Evolutionary conservation across 2,329 filamentous ascomycete species (phyloP).

Genomic region (Aspergillus ruber): DNA sequence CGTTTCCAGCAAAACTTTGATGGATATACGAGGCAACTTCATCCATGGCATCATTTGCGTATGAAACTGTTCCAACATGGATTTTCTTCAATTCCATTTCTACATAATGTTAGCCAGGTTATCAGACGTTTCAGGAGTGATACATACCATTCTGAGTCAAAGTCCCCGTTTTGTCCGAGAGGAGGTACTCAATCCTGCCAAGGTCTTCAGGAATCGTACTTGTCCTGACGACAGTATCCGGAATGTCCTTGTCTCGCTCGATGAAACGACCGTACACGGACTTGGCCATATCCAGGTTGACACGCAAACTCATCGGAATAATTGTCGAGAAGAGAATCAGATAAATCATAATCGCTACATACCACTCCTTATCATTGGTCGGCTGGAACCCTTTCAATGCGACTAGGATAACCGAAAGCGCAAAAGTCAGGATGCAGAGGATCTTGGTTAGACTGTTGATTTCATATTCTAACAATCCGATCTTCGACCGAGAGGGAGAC

Average conservation of each 20-base stretch:
- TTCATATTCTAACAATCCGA: constrained; percentile 85
- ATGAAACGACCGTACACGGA: constrained; percentile 95
- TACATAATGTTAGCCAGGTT: constrained; percentile 24
- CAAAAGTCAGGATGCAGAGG: constrained; percentile 78
- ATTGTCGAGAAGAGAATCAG: constrained; percentile 98
- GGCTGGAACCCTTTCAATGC: constrained; percentile 72
- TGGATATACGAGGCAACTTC: constrained; percentile 82
- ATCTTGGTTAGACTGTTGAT: constrained; percentile 98
- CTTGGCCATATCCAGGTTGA: constrained; percentile 96
- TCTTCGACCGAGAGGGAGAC: constrained; percentile 85
- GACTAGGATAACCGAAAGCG: constrained; percentile 80
- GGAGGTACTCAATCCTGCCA: constrained; percentile 87
- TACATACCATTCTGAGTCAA: constrained; percentile 73
- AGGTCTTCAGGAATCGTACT: constrained; percentile 97
- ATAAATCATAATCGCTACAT: constrained; percentile 96
- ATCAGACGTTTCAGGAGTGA: constrained; percentile 4
- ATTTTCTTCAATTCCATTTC: constrained; percentile 99
- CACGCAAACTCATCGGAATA: constrained; percentile 90
- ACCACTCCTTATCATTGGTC: constrained; percentile 60
- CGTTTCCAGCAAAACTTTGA: constrained; percentile 64
- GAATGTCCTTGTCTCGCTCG: constrained; percentile 81
- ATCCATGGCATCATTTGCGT: constrained; percentile 98
- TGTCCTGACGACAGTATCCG: constrained; percentile 86
- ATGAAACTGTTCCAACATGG: constrained; percentile 94
- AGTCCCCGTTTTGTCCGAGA: constrained; percentile 98